A percentile compares a stretch with the other conserved stretches of the same genome.
Conservation (phyloP, 768 basidiomycete species). For the Rhizopogon rudus region DNA sequence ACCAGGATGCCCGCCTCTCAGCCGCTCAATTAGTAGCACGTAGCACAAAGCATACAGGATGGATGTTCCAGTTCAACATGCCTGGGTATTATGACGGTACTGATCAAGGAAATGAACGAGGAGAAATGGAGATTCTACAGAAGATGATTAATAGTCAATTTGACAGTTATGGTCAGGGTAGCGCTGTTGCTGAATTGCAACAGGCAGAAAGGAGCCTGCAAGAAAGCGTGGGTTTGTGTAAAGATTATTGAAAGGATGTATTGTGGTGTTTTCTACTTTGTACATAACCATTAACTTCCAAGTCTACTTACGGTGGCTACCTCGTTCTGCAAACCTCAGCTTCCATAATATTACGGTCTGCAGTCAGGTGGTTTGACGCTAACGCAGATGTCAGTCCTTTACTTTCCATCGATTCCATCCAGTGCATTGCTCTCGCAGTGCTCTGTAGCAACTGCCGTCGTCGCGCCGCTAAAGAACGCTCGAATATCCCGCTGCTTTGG, state of each 20-base stretch:
- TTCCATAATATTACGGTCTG: no score
- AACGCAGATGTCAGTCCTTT: neutral
- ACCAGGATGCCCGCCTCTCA: no score
- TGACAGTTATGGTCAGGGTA: slow-evolving; percentile 13
- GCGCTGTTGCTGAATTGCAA: slow-evolving; percentile 7
- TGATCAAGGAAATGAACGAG: neutral
- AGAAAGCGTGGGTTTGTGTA: neutral
- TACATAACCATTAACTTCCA: no score
- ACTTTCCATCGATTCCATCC: slow-evolving; percentile 17
- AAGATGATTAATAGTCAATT: slow-evolving; percentile 8
- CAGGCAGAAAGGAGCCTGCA: slow-evolving; percentile 3
- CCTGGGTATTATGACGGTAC: slow-evolving; percentile 7
- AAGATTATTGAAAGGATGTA: neutral
- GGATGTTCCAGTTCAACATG: slow-evolving; percentile 11
- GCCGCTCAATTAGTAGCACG: no score
- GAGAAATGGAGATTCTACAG: slow-evolving; percentile 8
- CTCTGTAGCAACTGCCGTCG: slow-evolving; percentile 6
- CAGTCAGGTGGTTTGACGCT: no score
- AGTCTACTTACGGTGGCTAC: no score
- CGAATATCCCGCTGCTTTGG: slow-evolving; percentile 72
- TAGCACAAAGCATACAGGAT: no score
- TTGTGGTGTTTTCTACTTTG: neutral
- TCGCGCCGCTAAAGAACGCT: slow-evolving; percentile 55
- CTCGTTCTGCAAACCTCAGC: no score
- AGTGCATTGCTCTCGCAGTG: slow-evolving; percentile 21